phyloP scores from a whole-genome alignment of 257 asterid species.

The Verbascum thapsus region DNA sequence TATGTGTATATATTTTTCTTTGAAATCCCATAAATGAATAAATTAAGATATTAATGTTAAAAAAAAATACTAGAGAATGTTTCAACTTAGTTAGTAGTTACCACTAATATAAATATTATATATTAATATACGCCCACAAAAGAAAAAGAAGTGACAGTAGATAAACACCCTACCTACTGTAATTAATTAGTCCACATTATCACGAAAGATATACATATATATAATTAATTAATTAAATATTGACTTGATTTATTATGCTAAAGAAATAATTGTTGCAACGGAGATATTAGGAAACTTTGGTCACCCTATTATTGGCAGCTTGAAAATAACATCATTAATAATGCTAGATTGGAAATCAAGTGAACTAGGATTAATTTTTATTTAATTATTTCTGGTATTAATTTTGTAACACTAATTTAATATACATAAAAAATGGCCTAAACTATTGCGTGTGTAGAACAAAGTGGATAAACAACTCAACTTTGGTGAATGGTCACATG shows the following conservation, averaged over 20 bases:
- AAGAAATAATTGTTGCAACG: slow-evolving; percentile 2
- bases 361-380: no score
- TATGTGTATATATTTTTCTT: no score
- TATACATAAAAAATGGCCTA: no score
- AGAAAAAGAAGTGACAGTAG: slow-evolving; percentile 23
- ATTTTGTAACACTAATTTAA: no score
- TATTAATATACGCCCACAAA: neutral
- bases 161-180: slow-evolving; percentile 36
- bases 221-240: no score
- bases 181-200: slow-evolving; percentile 9
- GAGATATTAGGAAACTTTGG: slow-evolving; percentile 40
- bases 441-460: no score
- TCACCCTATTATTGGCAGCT: slow-evolving; percentile 28
- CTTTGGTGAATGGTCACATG: no score
- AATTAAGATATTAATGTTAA: neutral
- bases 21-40: neutral
- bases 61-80: neutral
- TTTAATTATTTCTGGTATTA: no score
- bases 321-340: slow-evolving; percentile 11
- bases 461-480: no score
- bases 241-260: slow-evolving; percentile 6
- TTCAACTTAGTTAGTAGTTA: slow-evolving; percentile 13
- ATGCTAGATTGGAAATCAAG: no score
- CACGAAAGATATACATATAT: slow-evolving; percentile 20
- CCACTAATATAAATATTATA: neutral